Base-by-base conservation (phyloP, 2,329 filamentous ascomycete genomes). In the Sarocladium strictum region DNA sequence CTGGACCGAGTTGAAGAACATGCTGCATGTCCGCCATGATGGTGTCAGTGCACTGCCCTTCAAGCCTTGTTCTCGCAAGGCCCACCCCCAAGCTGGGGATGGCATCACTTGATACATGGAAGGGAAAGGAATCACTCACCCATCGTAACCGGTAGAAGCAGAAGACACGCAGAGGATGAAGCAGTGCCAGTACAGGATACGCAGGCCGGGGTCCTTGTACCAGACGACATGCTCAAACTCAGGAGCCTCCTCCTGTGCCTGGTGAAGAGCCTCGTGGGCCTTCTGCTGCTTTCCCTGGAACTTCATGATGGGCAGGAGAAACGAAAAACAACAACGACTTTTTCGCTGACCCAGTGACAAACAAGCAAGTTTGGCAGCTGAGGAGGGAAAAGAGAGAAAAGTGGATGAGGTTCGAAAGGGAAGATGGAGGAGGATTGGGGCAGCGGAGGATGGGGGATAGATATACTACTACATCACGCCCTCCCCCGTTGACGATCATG, bases 141-240 rank as follows among this genome's bases (percentile, higher is more conserved):
- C 79, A 67, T 85, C 81, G 62, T 83, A 84, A 53, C 80, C 80
- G 7, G 79, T 84, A 24, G 80, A 84, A 37, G 81, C 80, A 32
- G 80, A 84, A 12, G 79, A 80, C 55, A 84, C 69, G 65, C 80
- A 79, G 55, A 85, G 71, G 55, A 83, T 74, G n/a, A 73, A 66
- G 55, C 72, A 72, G 64, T 75, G 73, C 47, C 72, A 71, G 62
- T 83, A 84, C 7, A 84, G 74, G 63, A 73, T 78, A 53, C 80
- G 72, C 53, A 84, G 67, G 61, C 81, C 77, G 33, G 79, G 78
- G 58, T 84, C 78, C 60, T 68, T 72, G 57, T 71, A 76, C 81
- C 81, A 84, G 53, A 67, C 74, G 24, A 83, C 80, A 54, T 71
- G 70, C 61, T 81, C 76, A 59, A 83, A 80, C 37, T 71, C 67